Evolutionary conservation across 2,329 filamentous ascomycete species (phyloP), one percentile per base, ranked within the genome.

Genomic region (Dactylonectria estremocensis): DNA sequence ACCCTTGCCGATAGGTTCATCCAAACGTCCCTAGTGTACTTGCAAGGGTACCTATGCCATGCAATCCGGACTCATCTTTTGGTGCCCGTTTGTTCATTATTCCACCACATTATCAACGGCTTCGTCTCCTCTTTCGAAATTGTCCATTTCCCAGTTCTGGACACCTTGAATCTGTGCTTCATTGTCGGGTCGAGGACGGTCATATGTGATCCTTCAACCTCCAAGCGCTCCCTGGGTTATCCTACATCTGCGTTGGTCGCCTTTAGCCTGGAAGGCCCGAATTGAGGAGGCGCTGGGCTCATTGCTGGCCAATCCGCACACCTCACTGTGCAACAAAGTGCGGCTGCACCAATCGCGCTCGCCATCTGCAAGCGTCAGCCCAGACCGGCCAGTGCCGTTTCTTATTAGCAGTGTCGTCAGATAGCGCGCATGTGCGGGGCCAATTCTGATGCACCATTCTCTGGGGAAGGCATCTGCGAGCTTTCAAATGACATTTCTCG

Each of bases 321-420:
- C 28, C 57, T 45, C 57, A 22, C 57, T 57, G 35, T 40, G 46
- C 58, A 66, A 59, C 56, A 68, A 62, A 69, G 57, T 65, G 61
- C 62, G 66, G 68, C 62, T 70, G 66, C 68, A 62, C 66, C 64
- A 75, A 67, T 72, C 61, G 67, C 66, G 62, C 59, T 71, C 59
- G 37, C 55, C 58, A 66, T 72, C 67, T 71, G 72, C 67, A 70
- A 71, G 67, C 69, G 69, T 75, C 70, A 71, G 68, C 68, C 70
- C 74, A 74, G 70, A 66, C 63, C 66, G 68, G 66, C 65, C 68
- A 66, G 62, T 68, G 45, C 66, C 68, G 67, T 62, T 62, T 61
- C 49, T 65, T 52, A 58, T 65, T 52, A 58, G 61, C 56, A 61
- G 57, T 70, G 61, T 64, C 55, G 55, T 28, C 56, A 48, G 55